Conservation (phyloP, 2,329 filamentous ascomycete genomes). For the Elsinoe fawcettii region DNA sequence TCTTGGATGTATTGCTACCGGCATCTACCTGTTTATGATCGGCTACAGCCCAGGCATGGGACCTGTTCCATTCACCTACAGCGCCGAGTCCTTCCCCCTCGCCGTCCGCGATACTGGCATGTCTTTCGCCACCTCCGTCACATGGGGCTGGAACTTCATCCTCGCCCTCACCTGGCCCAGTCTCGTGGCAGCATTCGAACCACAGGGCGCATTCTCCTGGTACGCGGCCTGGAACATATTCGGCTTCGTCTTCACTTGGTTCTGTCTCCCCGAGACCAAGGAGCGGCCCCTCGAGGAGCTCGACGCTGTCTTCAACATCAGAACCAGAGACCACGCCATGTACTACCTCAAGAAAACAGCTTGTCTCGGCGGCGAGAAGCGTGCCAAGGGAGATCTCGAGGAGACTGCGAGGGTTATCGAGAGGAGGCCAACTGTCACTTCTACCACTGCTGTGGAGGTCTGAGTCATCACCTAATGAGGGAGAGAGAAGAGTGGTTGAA, state of each 20-base stretch:
- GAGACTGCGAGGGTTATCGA: conserved; percentile 8
- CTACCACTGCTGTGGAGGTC: not conserved
- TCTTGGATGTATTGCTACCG: conserved; percentile 32
- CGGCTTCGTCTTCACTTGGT: conserved; percentile 41
- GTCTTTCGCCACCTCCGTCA: conserved; percentile 45
- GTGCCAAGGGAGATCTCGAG: not conserved
- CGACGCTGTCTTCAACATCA: conserved; percentile 23
- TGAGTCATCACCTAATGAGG: not conserved
- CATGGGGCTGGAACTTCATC: conserved; percentile 37
- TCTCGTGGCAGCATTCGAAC: conserved; percentile 39
- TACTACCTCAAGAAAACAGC: conserved; percentile 10
- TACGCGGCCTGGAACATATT: conserved; percentile 51
- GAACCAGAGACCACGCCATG: conserved; percentile 8
- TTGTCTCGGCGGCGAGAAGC: conserved; percentile 1
- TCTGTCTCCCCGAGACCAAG: conserved; percentile 37
- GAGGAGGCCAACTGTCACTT: not conserved
- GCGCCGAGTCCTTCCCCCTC: conserved; percentile 40
- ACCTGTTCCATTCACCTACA: conserved; percentile 36
- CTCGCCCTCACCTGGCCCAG: conserved; percentile 45
- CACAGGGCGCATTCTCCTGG: conserved; percentile 47
- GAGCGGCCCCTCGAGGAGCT: conserved; percentile 40
- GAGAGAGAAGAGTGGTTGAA: not conserved
- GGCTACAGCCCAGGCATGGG: conserved; percentile 42
- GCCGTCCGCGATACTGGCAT: conserved; percentile 37
- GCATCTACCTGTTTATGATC: conserved; percentile 41